These are phyloP conservation scores for Boletus rufocinnamomeus DNA, from an alignment of 768 basidiomycete genomes.

Conservation along the genomic window DNA sequence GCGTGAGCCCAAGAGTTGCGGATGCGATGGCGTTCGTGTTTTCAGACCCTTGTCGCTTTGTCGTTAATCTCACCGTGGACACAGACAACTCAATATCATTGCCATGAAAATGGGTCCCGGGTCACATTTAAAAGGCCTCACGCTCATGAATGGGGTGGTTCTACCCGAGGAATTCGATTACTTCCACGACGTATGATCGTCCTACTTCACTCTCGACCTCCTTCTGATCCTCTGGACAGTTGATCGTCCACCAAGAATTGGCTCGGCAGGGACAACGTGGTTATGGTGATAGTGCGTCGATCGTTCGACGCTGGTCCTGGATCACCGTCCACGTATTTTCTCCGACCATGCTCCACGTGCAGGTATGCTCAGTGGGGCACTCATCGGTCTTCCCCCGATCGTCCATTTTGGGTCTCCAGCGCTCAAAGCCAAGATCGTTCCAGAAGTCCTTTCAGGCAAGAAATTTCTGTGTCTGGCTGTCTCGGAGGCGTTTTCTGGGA, in stretches of 20 bases:
- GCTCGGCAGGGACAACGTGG: constrained; percentile 69
- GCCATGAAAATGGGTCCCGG: no score
- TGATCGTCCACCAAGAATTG: constrained; percentile 81
- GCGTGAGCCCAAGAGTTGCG: constrained; percentile 37
- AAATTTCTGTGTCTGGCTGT: no score
- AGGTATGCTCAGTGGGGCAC: constrained; percentile 59
- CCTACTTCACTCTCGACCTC: neutral
- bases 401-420: no score
- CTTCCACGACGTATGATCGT: constrained; percentile 68
- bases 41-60: neutral
- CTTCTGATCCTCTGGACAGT: constrained; percentile 36
- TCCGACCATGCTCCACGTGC: neutral
- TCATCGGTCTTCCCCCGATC: no score
- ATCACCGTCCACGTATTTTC: no score
- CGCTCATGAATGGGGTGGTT: neutral
- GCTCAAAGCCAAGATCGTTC: no score
- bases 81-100: no score
- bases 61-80: neutral
- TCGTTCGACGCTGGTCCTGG: neutral
- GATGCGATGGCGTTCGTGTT: constrained; percentile 48
- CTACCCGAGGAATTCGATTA: constrained; percentile 61
- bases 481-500: no score
- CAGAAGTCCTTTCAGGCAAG: no score
- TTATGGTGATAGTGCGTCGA: constrained; percentile 68
- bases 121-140: no score